Base-by-base conservation (phyloP, 1,284 basidiomycete species). In the Fomitiporia mediterranea region DNA sequence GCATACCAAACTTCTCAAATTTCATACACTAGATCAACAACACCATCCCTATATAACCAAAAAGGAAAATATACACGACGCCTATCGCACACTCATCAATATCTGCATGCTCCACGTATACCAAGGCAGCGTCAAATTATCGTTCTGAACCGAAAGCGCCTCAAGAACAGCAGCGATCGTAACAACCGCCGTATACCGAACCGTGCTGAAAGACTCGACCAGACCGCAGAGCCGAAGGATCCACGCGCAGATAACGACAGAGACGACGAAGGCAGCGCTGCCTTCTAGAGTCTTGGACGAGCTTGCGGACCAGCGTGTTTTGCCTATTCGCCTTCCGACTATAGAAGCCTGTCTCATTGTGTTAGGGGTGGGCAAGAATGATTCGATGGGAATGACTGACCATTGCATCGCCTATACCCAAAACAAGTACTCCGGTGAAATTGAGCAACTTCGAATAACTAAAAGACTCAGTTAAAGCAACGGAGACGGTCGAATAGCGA, bases 321-420 rank as follows among this genome's bases (percentile, higher is more conserved):
- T 77, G 1, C 96, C 97, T 28, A 92, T 68, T 38, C 86, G 79
- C 65, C 92, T 88, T 15, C 97, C 97, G 35, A 97, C 82, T 58
- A 99, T 86, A 9, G 94, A 97, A 15, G 97, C 94, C 88, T 91
- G 60, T 37, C 28, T 37, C 34, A 27, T 34, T 34, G n/a, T 7
- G 13, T 60, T 35, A 59, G 37, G 38, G 54, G 27, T 19, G 44
- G 13, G 42, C 56, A 23, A 34, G 40, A 38, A 21, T 27, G 47
- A 53, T 35, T 21, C 38, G 57, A 60, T 39, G 27, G 39, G 30
- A 4, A 40, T 17, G 19, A 78, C 84, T 63, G 62, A 90, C 92
- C 66, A 97, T 70, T 4, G 95, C 92, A 72, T 99, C 97, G 7
- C 97, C 97, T 35, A 99, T 81, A 0, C 97, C 97, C 9, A 99